phyloP scores from a whole-genome alignment of 176 grass and related monocot genomes.

The Avena atlantica region DNA sequence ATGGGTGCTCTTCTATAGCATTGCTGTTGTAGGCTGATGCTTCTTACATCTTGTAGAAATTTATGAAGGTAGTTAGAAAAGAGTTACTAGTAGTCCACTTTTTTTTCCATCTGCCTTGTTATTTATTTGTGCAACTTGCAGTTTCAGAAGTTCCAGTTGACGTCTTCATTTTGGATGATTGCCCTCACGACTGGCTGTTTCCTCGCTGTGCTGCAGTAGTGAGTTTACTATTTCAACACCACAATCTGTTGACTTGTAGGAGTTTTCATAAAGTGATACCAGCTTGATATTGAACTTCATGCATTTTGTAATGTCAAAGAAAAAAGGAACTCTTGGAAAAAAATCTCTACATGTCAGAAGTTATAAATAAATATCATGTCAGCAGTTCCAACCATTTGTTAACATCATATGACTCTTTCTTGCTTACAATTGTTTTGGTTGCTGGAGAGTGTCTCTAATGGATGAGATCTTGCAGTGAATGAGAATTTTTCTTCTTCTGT shows the following conservation, averaged over 20 bases:
- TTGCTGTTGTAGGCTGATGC: slow-evolving; percentile 20
- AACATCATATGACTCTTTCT: neutral
- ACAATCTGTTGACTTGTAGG: slow-evolving; percentile 5
- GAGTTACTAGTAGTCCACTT: neutral
- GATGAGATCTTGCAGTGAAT: slow-evolving; percentile 8
- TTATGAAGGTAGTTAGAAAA: slow-evolving; percentile 18
- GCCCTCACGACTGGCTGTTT: slow-evolving; percentile 98
- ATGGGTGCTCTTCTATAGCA: neutral
- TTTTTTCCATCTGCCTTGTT: slow-evolving; percentile 23
- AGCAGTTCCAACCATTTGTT: neutral
- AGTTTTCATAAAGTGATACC: slow-evolving; percentile 2
- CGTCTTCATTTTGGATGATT: slow-evolving; percentile 93
- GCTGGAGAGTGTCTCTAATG: neutral
- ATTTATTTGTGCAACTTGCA: slow-evolving; percentile 49
- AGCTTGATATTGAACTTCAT: neutral
- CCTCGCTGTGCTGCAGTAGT: slow-evolving; percentile 90
- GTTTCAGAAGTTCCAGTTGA: slow-evolving; percentile 82
- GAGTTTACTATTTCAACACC: slow-evolving; percentile 47
- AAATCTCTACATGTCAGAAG: neutral
- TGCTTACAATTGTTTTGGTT: slow-evolving; percentile 11
- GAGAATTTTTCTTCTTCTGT: slow-evolving; percentile 6
- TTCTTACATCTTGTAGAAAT: slow-evolving; percentile 24
- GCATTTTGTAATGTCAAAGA: slow-evolving; percentile 16
- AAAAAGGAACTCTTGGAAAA: neutral
- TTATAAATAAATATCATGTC: slow-evolving; percentile 23